Base-by-base conservation (phyloP, 805 yeast species). In the Candida sakaeoensis region DNA sequence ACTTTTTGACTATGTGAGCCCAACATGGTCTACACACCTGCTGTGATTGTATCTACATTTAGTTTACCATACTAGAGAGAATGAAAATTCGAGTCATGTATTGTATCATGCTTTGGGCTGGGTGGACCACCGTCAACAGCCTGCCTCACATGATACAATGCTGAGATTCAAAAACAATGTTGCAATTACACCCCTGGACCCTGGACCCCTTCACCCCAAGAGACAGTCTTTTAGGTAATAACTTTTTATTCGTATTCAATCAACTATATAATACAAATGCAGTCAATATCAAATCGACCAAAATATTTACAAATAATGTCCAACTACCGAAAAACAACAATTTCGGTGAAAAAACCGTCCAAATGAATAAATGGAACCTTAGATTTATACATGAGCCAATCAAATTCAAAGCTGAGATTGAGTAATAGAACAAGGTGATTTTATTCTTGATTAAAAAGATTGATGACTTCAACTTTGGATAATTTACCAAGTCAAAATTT, bases 341-440 rank as follows among this genome's bases (percentile, higher is more conserved):
- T 53, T 90, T 91, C 1, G 99, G 99, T 37, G 95, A 85, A 64
- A 93, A 93, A 6, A 93, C 99, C 2, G 98, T 90, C 99, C 99
- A 93, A 8, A 93, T 85, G 57, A 93, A 93, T 41, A 93, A 68
- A 58, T 93, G 99, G 54, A 82, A 85, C 49, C 95, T 71, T 49
- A 90, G 70, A 15, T 75, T 68, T 37, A 74, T 72, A 57, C 98
- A 93, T 10, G 96, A 82, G 0, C 67, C 63, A 31, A 85, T 56
- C 37, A 88, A 71, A 32, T 75, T 74, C 2, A 76, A 50, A 1
- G 85, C 82, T 8, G 80, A 66, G 1, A 81, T 47, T 2, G 82
- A 64, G 55, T 84, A 85, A 52, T 82, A 85, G 1, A 73, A 53
- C 24, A 79, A 58, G 15, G 63, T 58, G 17, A 65, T 52, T n/a